Evolutionary conservation across 495 filamentous ascomycete genomes (phyloP).

Genomic region (Lepidopterella palustris): DNA sequence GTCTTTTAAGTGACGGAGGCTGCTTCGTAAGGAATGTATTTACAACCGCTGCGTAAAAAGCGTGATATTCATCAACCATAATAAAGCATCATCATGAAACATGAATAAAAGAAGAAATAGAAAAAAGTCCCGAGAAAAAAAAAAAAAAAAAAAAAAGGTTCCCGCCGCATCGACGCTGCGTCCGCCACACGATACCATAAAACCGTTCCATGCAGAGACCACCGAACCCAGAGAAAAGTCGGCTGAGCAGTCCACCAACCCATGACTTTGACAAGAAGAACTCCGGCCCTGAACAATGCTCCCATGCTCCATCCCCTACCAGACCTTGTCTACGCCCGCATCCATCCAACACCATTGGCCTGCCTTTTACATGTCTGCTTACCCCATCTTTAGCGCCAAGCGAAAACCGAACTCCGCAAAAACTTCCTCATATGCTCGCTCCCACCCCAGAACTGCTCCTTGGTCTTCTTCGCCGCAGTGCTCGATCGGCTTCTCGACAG

Average conservation of each 20-base stretch:
- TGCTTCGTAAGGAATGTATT: conserved; percentile 1
- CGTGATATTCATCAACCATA: background rate
- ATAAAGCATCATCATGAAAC: background rate
- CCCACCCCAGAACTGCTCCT: conserved; percentile 37
- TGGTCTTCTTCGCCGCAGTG: conserved; percentile 29
- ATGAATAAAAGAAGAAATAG: background rate
- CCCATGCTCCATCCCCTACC: background rate
- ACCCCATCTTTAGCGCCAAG: conserved; percentile 34
- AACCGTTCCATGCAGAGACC: background rate
- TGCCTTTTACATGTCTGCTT: background rate
- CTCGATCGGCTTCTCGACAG: conserved; percentile 20
- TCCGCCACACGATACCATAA: background rate
- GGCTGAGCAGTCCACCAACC: too few species aligned
- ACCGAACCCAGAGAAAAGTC: too few species aligned
- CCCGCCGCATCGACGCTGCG: conserved; percentile 4
- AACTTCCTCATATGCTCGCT: conserved; percentile 43
- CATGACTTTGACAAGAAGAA: background rate
- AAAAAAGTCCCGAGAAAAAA: conserved; percentile 4
- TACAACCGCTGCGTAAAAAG: background rate
- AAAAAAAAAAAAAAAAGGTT: conserved; percentile 7
- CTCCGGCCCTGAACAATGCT: background rate
- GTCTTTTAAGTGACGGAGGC: background rate
- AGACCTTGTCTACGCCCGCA: background rate
- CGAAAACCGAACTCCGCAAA: conserved; percentile 36
- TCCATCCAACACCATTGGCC: background rate